These are phyloP conservation scores for Lonicera japonica DNA, from an alignment of 129 eudicot genomes.

Conservation along the genomic window DNA sequence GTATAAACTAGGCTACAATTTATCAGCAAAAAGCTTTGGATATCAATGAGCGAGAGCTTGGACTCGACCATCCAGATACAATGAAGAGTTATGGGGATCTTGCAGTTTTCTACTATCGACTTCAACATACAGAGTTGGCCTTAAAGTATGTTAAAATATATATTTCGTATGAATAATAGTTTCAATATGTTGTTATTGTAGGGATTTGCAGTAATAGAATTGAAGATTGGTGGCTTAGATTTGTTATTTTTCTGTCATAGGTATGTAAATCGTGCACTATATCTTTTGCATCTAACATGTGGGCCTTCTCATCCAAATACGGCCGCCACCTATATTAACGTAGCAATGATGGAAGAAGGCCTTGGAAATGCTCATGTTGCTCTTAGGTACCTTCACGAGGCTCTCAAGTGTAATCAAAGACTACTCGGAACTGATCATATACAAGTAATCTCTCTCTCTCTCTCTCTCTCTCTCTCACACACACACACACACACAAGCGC, in stretches of 20 bases:
- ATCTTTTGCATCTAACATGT: slow-evolving; percentile 92
- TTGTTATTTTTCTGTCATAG: slow-evolving; percentile 25
- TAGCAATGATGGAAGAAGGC: slow-evolving; percentile 99
- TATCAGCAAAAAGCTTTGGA: slow-evolving; percentile 98
- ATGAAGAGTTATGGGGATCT: slow-evolving; percentile 99
- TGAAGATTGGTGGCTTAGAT: too few relatives aligned
- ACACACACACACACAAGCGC: too few relatives aligned
- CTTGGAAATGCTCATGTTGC: slow-evolving; percentile 95
- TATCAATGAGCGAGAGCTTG: slow-evolving; percentile 97
- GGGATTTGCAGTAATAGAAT: too few relatives aligned
- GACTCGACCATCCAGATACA: slow-evolving; percentile 98
- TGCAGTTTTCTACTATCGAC: slow-evolving; percentile 95
- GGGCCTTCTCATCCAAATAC: slow-evolving; percentile 99
- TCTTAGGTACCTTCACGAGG: slow-evolving; percentile 94
- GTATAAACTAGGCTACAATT: slow-evolving; percentile 66
- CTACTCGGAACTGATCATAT: slow-evolving; percentile 96
- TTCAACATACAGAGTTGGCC: slow-evolving; percentile 96
- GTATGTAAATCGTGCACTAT: slow-evolving; percentile 95
- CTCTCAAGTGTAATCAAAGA: slow-evolving; percentile 93
- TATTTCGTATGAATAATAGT: too few relatives aligned
- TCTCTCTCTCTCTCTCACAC: slow-evolving; percentile 11
- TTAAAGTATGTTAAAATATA: slow-evolving; percentile 77
- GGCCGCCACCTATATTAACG: slow-evolving; percentile 95
- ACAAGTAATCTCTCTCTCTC: slow-evolving; percentile 58
- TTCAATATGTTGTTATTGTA: too few relatives aligned